phyloP scores from a whole-genome alignment of 352 stramenopile species.

The Chrysophaeum taylorii region DNA sequence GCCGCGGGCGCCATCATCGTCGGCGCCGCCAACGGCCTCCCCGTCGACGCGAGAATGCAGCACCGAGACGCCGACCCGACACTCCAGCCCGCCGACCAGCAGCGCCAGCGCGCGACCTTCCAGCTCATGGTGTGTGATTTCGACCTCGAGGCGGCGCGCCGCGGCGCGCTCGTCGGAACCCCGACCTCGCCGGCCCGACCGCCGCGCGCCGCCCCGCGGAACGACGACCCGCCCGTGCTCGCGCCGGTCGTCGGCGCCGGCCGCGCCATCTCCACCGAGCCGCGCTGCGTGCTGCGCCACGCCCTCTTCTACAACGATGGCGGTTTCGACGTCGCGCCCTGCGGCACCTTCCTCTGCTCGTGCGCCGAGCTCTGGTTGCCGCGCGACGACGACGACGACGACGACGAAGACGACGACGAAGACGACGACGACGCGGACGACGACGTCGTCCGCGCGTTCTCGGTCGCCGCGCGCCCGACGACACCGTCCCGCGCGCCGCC shows the following conservation, averaged over 20 bases:
- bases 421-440: slow-evolving; percentile 89
- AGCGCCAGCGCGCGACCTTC: slow-evolving; percentile 54
- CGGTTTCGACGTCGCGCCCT: slow-evolving; percentile 88
- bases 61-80: not conserved
- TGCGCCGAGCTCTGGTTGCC: slow-evolving; percentile 87
- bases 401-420: slow-evolving; percentile 95
- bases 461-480: not conserved
- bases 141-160: slow-evolving; percentile 49
- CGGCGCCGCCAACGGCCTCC: slow-evolving; percentile 71
- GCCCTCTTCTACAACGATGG: slow-evolving; percentile 94
- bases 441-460: slow-evolving; percentile 68
- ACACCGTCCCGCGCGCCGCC: not conserved
- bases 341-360: slow-evolving; percentile 80
- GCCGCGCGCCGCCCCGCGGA: not conserved
- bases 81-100: slow-evolving; percentile 15
- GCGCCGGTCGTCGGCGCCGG: not conserved
- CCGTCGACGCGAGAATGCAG: too few relatives aligned
- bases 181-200: too few relatives aligned
- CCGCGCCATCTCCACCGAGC: slow-evolving; percentile 1
- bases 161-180: not conserved
- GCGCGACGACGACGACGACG: slow-evolving; percentile 48
- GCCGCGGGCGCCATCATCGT: slow-evolving; percentile 81
- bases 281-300: slow-evolving; percentile 63
- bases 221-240: slow-evolving; percentile 15
- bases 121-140: slow-evolving; percentile 88